A percentile compares a stretch with the other conserved stretches of the same genome.
Evolutionary conservation across 306 rosid species (phyloP).

Genomic region (Vigna mungo): DNA sequence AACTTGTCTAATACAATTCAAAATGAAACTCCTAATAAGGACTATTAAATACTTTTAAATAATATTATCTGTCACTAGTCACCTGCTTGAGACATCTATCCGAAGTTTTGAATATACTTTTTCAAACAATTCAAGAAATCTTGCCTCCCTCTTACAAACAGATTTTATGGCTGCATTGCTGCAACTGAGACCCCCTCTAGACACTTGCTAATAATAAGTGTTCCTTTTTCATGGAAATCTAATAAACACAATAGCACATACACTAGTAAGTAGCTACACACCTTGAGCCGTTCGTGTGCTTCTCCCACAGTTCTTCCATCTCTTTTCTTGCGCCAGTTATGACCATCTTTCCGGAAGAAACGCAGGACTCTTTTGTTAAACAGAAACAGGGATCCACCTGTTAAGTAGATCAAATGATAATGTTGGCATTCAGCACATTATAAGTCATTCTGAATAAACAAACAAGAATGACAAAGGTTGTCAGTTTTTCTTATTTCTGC

Average conservation of each 20-base stretch:
- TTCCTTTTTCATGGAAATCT: constrained; percentile 17
- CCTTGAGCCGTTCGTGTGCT: constrained; percentile 99
- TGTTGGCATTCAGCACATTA: constrained; percentile 19
- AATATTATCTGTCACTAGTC: constrained; percentile 15
- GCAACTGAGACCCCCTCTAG: constrained; percentile 23
- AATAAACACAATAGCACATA: constrained; percentile 33
- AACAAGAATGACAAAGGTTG: not conserved
- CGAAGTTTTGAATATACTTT: constrained; percentile 15
- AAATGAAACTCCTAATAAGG: constrained; percentile 17
- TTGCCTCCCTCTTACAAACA: not conserved
- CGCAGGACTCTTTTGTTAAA: constrained; percentile 93
- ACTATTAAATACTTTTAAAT: not conserved
- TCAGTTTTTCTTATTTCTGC: constrained; percentile 15
- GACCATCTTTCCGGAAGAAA: constrained; percentile 97
- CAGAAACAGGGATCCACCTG: constrained; percentile 95
- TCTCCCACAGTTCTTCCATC: constrained; percentile 97
- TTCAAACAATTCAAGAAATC: not conserved
- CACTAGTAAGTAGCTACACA: constrained; percentile 33
- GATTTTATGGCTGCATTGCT: not conserved
- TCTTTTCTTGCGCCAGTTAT: constrained; percentile 92
- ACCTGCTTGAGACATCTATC: constrained; percentile 24
- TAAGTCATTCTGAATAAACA: constrained; percentile 8
- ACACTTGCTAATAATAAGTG: constrained; percentile 9
- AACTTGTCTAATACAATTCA: constrained; percentile 3
- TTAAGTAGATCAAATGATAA: constrained; percentile 37